Evolutionary conservation across 371 early-diverging fungal genomes (phyloP), one percentile per base, ranked within the genome.

Genomic region (Mortierella sp.): DNA sequence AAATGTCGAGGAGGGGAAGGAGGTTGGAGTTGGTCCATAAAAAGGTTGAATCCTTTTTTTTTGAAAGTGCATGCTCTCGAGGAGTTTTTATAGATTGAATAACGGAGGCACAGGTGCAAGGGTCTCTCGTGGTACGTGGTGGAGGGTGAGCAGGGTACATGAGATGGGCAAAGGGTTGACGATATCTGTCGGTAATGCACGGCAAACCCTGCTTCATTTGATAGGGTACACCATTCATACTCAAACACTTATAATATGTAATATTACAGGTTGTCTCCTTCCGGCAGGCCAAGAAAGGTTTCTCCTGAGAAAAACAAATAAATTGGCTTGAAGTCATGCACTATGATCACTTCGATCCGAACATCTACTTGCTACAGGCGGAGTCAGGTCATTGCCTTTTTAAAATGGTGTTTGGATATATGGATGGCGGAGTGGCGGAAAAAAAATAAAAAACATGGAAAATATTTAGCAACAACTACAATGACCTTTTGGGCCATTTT

Each of bases 231-330:
- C 12, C 9, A 16, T 45, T 4, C 2, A 12, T 35, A 6, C 35
- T 35, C 5, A 35, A 8, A 35, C 35, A 35, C 6, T 35, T 35
- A 35, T 35, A 5, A 35, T 8, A 32, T 1, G 5, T 32, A 32
- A 3, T 32, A 32, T 35, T 11, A 20, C 55, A 28, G 12, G 6
- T 49, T 49, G 49, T 49, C 63, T 30, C 63, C 55, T 55, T 55
- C 3, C 28, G 14, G 5, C 4, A n/a, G 26, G 3, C 24, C 22
- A 52, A 52, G 10, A 12, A 16, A 24, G 54, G 11, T 52, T 52
- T 52, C 54, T 26, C 54, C 54, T 52, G 54, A 52, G 54, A 52
- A 55, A 55, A 55, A 52, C 52, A 28, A 55, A 55, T 55, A 55
- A 26, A 55, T 55, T 52, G 26, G 9, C 39, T 10, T 39, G 39